phyloP scores from a whole-genome alignment of 2,329 filamentous ascomycete genomes.

The Akanthomyces uredinophilus region DNA sequence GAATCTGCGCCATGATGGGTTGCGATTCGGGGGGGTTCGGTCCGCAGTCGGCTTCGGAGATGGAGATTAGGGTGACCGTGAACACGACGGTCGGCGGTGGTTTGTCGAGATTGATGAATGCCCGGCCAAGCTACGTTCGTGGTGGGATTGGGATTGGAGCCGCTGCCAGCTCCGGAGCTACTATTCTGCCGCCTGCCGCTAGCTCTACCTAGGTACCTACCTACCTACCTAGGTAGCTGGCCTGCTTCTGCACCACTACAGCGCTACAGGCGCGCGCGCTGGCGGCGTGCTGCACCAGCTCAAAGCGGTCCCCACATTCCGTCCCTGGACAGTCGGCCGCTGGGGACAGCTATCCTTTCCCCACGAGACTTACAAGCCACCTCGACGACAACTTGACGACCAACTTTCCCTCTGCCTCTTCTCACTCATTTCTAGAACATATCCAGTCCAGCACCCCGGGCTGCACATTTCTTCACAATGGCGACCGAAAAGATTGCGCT shows the following conservation, averaged over 20 bases:
- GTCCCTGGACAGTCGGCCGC: background rate
- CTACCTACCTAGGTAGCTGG: background rate
- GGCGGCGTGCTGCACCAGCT: background rate
- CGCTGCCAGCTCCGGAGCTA: slow-evolving; percentile 7
- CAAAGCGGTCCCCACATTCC: background rate
- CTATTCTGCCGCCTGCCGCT: slow-evolving; percentile 17
- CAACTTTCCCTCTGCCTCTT: background rate
- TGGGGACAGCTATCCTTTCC: slow-evolving; percentile 16
- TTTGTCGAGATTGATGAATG: background rate
- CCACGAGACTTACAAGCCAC: slow-evolving; percentile 19
- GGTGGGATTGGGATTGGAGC: background rate
- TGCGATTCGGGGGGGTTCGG: background rate
- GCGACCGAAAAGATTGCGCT: slow-evolving; percentile 56
- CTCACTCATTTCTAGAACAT: background rate
- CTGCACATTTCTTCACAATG: slow-evolving; percentile 26
- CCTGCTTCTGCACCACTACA: too few species aligned
- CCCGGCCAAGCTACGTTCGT: too few species aligned
- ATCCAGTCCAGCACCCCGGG: background rate
- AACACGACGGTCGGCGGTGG: background rate
- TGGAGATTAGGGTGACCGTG: background rate
- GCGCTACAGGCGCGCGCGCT: background rate
- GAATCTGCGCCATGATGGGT: slow-evolving; percentile 69
- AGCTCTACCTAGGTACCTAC: background rate
- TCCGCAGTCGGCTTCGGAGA: background rate
- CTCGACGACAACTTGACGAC: slow-evolving; percentile 13